Base-by-base conservation (phyloP, 352 stramenopile genomes). In the Pythium grandisporangium region DNA sequence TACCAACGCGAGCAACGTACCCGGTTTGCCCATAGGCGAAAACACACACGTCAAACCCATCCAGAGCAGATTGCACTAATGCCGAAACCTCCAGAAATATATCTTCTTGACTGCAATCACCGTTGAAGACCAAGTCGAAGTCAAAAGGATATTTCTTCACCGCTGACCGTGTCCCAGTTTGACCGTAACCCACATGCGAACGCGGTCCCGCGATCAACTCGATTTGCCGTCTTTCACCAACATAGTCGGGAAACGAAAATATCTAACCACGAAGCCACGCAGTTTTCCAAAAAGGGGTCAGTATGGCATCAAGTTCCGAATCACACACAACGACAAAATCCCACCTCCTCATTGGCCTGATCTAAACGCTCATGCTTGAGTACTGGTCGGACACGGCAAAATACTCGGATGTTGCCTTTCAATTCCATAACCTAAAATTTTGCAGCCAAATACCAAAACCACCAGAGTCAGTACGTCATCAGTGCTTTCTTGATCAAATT, bases 51-150 rank as follows among this genome's bases (percentile, higher is more conserved):
- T 97, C 95, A 64, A 93, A 97, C 29, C 95, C 95, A 66, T 98
- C 94, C 6, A 99, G 54, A 4, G 87, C 88, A 41, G 83, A 96
- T 53, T 97, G 92, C 5, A 98, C 84, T 12, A 99, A 58, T 22
- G 89, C 84, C 35, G 91, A 92, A 1, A 97, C 90, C 63, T 99
- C 96, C 6, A 95, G 59, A 57, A 99, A 99, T 6, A 99, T 77
- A 30, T 97, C 70, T 49, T 97, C 92, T 69, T 99, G 96, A 6
- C 63, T 93, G 32, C 83, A 91, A 10, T 67, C 69, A 23, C 86
- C 90, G 42, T 92, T 71, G 53, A 99, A 99, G 2, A 99, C 95
- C 32, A 96, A 78, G 58, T 99, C 96, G 55, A 99, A 99, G 36
- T 95, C 87, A 54, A 99, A 99, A 30, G 56, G 74, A 55, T 89